These are phyloP conservation scores for Stephania cephalantha DNA, from an alignment of 164 flowering plant species.

Conservation along the genomic window DNA sequence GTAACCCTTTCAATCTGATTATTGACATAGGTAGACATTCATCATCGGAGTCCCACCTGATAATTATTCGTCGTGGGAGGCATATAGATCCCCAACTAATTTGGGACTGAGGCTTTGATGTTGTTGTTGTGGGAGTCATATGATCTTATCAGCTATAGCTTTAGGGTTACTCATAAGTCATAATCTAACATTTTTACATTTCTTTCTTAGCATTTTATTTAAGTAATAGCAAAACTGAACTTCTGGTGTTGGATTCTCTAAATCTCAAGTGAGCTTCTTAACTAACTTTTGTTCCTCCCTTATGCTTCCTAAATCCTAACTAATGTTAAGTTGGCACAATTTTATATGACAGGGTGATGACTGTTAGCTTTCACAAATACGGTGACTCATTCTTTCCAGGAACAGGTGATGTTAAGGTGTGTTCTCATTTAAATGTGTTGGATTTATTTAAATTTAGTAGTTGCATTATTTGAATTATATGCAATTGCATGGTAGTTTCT, in stretches of 20 bases:
- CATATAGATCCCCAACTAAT: no score
- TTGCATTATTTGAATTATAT: background rate
- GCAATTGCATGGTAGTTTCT: background rate
- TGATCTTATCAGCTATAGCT: no score
- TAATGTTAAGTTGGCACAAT: background rate
- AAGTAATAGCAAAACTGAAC: background rate
- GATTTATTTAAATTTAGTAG: background rate
- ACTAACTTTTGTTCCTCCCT: background rate
- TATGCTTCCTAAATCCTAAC: no score
- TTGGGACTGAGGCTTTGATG: no score
- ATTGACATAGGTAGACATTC: no score
- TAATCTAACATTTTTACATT: background rate
- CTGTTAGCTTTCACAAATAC: conserved; percentile 93
- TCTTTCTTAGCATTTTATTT: no score
- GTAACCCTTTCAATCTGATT: no score
- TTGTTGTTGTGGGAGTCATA: no score
- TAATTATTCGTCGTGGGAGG: no score
- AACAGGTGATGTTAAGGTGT: conserved; percentile 96
- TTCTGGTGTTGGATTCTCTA: background rate
- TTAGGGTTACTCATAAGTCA: background rate
- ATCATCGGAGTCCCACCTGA: no score
- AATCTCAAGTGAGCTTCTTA: background rate
- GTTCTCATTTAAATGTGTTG: background rate
- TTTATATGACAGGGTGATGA: conserved; percentile 83
- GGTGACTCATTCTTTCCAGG: conserved; percentile 98